Evolutionary conservation across 2,329 filamentous ascomycete species (phyloP), one percentile per base, ranked within the genome.

Genomic region (Claviceps sorghi): DNA sequence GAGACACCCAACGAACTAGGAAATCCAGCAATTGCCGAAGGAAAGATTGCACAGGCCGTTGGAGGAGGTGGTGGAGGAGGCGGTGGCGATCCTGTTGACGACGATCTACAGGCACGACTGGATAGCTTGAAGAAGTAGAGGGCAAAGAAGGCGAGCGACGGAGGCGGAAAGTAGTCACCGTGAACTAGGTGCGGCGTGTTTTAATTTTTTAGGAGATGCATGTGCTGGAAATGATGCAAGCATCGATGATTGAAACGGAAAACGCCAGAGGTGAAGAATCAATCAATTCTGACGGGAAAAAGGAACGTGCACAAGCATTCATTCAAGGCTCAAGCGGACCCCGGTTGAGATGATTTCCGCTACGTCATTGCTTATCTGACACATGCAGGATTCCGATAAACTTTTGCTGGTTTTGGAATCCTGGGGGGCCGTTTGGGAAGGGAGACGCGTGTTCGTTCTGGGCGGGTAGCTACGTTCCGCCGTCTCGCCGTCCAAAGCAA

Each of bases 71-170:
- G 40, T 11, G 43, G 69, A 2, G 40, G 40, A 11, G 43, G 42
- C 6, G 61, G 61, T 15, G 65, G 65, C 13, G 82, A 82, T 60
- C 73, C 79, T 5, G 83, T 80, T n/a, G 90, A 96, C 62, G 88
- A 96, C 63, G 93, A 96, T 65, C 79, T 98, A 29, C 90, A 97
- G 72, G 91, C 93, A 57, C 82, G 93, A 54, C 77, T 98, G 50
- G 88, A 97, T 66, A 95, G 90, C 67, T 72, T 97, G 58, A 78
- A 86, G 63, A 75, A 76, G 66, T 80, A 44, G 43, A 17, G 19
- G 7, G 32, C n/a, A 48, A 9, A 22, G 32, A 19, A 36, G 58
- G 79, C 17, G 42, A 30, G 5, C 40, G 22, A 48, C 10, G 26
- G 44, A 26, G 26, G 10, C n/a, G 22, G 30, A 17, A n/a, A 50